phyloP scores from a whole-genome alignment of 768 basidiomycete species.

The Mrakia frigida region DNA sequence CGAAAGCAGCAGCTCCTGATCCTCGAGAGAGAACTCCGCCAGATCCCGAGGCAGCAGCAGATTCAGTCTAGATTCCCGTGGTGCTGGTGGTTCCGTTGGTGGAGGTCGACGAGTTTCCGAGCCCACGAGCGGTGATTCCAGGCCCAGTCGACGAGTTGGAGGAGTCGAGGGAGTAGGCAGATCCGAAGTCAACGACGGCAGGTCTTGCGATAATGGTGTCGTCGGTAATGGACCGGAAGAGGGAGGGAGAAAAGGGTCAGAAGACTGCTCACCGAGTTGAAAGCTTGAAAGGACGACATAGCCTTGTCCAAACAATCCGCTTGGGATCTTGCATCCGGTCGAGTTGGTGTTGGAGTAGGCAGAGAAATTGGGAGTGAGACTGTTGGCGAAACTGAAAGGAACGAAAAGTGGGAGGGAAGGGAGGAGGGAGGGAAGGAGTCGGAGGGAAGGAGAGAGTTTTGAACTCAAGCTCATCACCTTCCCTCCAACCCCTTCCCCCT shows the following conservation, averaged over 20 bases:
- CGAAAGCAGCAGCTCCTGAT: neutral
- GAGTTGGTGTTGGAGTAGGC: neutral
- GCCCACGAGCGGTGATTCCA: conserved; percentile 1
- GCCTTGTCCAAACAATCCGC: neutral
- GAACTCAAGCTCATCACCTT: no score
- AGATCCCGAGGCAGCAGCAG: neutral
- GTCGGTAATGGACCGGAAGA: conserved; percentile 11
- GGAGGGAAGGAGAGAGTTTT: no score
- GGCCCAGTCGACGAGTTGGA: neutral
- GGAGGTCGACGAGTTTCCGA: neutral
- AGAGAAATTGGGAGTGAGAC: neutral
- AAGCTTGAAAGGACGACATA: conserved; percentile 10
- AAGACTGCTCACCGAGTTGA: neutral
- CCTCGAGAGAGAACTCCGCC: neutral
- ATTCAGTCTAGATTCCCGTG: neutral
- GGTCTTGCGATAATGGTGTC: conserved; percentile 14
- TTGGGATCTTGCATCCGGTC: conserved; percentile 15
- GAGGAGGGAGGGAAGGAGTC: no score
- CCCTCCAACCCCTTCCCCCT: no score
- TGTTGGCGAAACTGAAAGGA: conserved; percentile 15
- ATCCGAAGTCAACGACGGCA: conserved; percentile 18
- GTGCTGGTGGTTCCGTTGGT: neutral
- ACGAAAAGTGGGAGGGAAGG: neutral
- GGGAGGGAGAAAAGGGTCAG: no score
- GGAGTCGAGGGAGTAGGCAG: conserved; percentile 10